A percentile compares a stretch with the other conserved stretches of the same genome.
These are phyloP conservation scores for Fusarium sp. DNA, from an alignment of 2,329 filamentous ascomycete species.

Conservation along the genomic window DNA sequence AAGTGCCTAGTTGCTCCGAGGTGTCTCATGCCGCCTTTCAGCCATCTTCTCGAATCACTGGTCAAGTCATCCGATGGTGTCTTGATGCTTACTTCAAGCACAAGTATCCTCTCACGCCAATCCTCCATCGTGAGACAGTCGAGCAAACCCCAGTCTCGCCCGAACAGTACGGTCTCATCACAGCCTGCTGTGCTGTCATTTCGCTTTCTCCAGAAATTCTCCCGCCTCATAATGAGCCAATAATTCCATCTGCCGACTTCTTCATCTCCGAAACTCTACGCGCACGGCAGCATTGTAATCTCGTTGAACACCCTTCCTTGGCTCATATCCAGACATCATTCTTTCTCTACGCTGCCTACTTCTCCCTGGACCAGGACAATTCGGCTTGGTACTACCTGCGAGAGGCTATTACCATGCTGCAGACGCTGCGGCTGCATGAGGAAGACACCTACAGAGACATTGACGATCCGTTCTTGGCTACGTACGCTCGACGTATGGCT, in stretches of 20 bases:
- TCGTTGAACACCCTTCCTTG: slow-evolving; percentile 42
- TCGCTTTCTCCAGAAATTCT: slow-evolving; percentile 43
- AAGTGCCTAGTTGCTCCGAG: not conserved
- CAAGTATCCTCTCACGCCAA: slow-evolving; percentile 49
- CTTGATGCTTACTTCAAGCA: slow-evolving; percentile 47
- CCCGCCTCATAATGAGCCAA: not conserved
- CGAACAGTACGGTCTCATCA: slow-evolving; percentile 42
- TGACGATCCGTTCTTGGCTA: slow-evolving; percentile 4
- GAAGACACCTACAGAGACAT: slow-evolving; percentile 36
- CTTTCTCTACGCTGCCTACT: slow-evolving; percentile 46
- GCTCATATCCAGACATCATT: slow-evolving; percentile 46
- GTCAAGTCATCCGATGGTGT: slow-evolving; percentile 36
- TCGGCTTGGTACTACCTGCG: slow-evolving; percentile 47
- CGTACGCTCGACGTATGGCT: slow-evolving; percentile 40
- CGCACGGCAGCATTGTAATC: slow-evolving; percentile 36
- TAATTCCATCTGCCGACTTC: slow-evolving; percentile 32
- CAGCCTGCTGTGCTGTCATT: slow-evolving; percentile 44
- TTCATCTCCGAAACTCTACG: slow-evolving; percentile 44
- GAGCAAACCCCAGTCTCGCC: slow-evolving; percentile 16
- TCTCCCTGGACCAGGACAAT: slow-evolving; percentile 47
- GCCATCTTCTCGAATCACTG: slow-evolving; percentile 15
- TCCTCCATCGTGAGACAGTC: slow-evolving; percentile 39
- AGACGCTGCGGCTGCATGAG: slow-evolving; percentile 44
- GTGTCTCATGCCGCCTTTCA: not conserved
- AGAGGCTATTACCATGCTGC: slow-evolving; percentile 44